Evolutionary conservation across 1,139 yeast species (phyloP), one percentile per base, ranked within the genome.

Genomic region (Yamadazyma sp.): DNA sequence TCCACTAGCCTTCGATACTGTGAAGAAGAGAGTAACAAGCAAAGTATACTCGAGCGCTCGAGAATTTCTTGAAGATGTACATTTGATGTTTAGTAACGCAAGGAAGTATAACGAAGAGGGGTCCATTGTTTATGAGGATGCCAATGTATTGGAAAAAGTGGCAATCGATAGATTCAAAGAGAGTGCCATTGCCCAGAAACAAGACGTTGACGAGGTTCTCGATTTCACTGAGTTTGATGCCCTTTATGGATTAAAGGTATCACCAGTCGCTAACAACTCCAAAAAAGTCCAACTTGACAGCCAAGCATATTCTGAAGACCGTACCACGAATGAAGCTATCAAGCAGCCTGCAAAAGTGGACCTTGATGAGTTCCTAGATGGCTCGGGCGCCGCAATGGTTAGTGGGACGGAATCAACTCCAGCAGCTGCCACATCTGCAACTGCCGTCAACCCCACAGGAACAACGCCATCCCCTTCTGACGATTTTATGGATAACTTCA

Each of bases 31-130:
- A 51, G 69, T 87, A 37, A 68, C 71, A 34, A 61, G 73, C 24
- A 69, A 64, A 39, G 68, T 75, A 6, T 87, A 87, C 55, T 66
- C 68, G 20, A 61, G 67, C 6, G 61, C 83, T 36, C 72, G 77
- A 27, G 91, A 84, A 49, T 76, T 86, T 43, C 62, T 81, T 40
- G 85, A 77, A 47, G 96, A 87, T 55, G 66, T 87, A 42, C 83
- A 83, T 49, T 72, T 82, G 50, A 86, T 91, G 79, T 86, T 87
- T 60, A 73, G 77, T 43, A 91, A 91, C 61, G 97, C 97, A 1
- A 74, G 83, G 46, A 77, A 79, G n/a, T 91, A 88, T 59, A 91
- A 91, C 54, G 94, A 88, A 54, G 96, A 87, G 58, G 96, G 95
- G 0, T 87, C 96, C 1, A 61, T 83, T 44, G 88, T 91, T 14